These are phyloP conservation scores for Pisolithus sp. DNA, from an alignment of 768 basidiomycete genomes.

Conservation along the genomic window DNA sequence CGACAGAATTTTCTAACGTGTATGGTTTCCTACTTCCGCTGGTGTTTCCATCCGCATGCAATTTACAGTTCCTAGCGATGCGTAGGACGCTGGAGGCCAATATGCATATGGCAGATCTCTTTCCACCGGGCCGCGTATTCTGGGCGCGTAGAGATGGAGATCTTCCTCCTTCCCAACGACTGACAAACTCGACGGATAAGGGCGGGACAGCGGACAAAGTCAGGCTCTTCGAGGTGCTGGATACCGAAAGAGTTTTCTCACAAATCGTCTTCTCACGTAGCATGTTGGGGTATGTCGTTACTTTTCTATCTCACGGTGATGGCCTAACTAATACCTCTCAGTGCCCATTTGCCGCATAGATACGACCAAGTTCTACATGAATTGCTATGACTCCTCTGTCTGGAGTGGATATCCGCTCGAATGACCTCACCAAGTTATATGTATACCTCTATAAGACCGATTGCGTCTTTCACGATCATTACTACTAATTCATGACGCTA, in stretches of 20 bases:
- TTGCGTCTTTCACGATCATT: constrained; percentile 13
- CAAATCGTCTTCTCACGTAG: constrained; percentile 78
- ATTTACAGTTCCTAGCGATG: constrained; percentile 61
- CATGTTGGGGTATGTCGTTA: constrained; percentile 62
- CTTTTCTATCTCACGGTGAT: neutral
- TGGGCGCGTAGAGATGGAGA: constrained; percentile 77
- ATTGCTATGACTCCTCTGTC: constrained; percentile 36
- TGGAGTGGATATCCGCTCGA: neutral
- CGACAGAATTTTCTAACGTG: neutral
- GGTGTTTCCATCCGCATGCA: neutral
- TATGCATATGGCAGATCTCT: constrained; percentile 68
- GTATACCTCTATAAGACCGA: neutral
- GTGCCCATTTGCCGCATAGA: constrained; percentile 74
- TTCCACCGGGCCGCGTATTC: constrained; percentile 70
- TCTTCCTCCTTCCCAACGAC: constrained; percentile 44
- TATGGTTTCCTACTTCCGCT: neutral
- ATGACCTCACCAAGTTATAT: neutral
- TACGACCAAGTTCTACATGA: constrained; percentile 75
- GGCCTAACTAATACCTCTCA: constrained; percentile 16
- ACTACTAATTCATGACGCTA: neutral
- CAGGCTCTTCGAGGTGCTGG: constrained; percentile 70
- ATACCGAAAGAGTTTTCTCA: constrained; percentile 70
- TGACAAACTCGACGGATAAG: constrained; percentile 6
- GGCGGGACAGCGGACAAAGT: constrained; percentile 41
- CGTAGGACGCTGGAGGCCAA: constrained; percentile 83